Base-by-base conservation (phyloP, 1,284 basidiomycete genomes). In the Ganoderma resinaceum region DNA sequence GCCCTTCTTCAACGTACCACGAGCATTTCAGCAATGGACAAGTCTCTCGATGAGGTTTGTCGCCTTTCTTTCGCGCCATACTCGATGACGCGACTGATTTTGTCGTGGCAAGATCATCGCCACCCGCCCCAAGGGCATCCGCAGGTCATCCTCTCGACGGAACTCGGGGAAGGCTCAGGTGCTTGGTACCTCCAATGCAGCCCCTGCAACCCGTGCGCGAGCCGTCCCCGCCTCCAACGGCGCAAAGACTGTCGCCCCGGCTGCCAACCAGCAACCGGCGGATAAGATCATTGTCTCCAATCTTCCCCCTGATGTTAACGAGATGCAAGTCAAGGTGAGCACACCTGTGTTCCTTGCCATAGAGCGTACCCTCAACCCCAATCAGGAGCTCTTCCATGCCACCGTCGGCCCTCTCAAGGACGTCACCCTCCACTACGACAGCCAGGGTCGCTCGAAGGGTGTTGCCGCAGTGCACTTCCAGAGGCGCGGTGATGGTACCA, bases 241-340 rank as follows among this genome's bases (percentile, higher is more conserved):
- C 37, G 82, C 82, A n/a, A 83, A 83, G 70, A 78, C 80, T 14
- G 78, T 76, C 57, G 65, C 77, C 31, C 75, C 81, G 9, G 77
- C 82, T 26, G 78, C 82, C 9, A 76, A 81, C 46, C 70, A 72
- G 62, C 85, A 86, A 65, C 81, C 83, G 33, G 85, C 93, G 2
- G 90, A 93, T 82, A 99, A 99, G 85, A 97, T 99, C 76, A 96
- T 99, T 76, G 95, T 99, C 70, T 96, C 95, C 75, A 98, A 98
- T 80, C 89, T 99, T 66, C 97, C 97, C 37, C 79, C 81, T n/a
- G 97, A 99, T 79, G 97, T 99, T 62, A 97, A 95, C 74, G 97
- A 99, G 81, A 83, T 86, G 29, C 95, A 98, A 82, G 91, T 99
- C 80, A 95, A 93, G 87, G 96, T 98, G 14, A 52, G 66, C 86